Conservation (phyloP, 192 early-diverging fungal species). For the Coemansia sp. region DNA sequence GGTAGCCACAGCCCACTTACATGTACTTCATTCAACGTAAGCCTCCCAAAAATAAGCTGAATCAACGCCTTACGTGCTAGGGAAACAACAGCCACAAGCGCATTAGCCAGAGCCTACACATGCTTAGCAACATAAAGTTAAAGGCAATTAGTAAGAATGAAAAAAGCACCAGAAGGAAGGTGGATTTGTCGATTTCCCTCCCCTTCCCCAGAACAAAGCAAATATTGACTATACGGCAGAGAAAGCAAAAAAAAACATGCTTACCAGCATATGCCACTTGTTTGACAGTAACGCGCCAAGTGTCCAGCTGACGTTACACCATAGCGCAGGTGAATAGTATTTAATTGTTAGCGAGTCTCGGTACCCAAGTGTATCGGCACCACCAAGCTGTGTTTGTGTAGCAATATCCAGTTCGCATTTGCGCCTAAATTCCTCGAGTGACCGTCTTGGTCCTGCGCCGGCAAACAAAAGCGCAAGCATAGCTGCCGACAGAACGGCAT, state of each 20-base stretch:
- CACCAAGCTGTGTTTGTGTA: slow-evolving; percentile 14
- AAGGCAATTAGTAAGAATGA: neutral
- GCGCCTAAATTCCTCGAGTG: slow-evolving; percentile 45
- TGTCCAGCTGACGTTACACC: slow-evolving; percentile 54
- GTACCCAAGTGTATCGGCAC: slow-evolving; percentile 18
- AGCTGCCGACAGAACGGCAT: slow-evolving; percentile 36
- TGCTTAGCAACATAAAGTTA: neutral
- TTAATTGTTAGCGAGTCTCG: slow-evolving; percentile 49
- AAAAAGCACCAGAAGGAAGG: neutral
- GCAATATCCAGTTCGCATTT: slow-evolving; percentile 51
- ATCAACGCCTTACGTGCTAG: slow-evolving; percentile 48
- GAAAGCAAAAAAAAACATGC: neutral
- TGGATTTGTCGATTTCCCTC: neutral
- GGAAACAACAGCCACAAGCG: slow-evolving; percentile 49
- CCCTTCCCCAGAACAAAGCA: neutral
- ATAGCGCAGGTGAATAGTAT: slow-evolving; percentile 40
- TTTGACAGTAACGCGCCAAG: slow-evolving; percentile 45
- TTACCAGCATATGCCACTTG: slow-evolving; percentile 54
- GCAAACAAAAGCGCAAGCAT: slow-evolving; percentile 36
- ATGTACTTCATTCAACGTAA: slow-evolving; percentile 46
- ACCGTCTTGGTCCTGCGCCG: slow-evolving; percentile 25
- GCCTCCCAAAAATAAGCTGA: slow-evolving; percentile 47
- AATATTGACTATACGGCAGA: neutral
- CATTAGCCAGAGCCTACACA: slow-evolving; percentile 51
- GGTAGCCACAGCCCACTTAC: slow-evolving; percentile 28